Percentiles rank a stretch among this genome's conserved stretches.
Conservation (phyloP, 2,329 filamentous ascomycete species). For the Lasiodiplodia gonubiensis region DNA sequence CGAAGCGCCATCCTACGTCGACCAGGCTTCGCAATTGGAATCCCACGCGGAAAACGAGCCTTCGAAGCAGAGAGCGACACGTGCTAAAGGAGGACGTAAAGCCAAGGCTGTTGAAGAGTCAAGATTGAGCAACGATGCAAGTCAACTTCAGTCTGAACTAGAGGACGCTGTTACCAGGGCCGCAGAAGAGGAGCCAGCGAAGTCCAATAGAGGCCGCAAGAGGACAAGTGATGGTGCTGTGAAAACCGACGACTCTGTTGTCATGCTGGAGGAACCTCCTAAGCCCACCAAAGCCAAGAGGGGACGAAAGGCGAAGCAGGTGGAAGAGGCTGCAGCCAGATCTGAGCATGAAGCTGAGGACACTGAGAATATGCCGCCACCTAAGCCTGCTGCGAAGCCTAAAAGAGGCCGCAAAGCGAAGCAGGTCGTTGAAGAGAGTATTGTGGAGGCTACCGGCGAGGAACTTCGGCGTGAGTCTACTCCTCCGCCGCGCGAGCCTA, state of each 20-base stretch:
- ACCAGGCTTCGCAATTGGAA: constrained; percentile 7
- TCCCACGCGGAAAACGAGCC: background rate
- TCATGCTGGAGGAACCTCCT: constrained; percentile 30
- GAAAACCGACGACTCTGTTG: constrained; percentile 35
- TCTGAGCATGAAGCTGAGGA: background rate
- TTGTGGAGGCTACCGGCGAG: constrained; percentile 6
- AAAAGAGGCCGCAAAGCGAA: constrained; percentile 32
- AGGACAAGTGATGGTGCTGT: constrained; percentile 45
- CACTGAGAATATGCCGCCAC: background rate
- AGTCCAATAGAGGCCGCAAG: constrained; percentile 42
- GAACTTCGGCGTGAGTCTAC: background rate
- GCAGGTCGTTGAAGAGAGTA: constrained; percentile 30
- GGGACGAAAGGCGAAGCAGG: constrained; percentile 30
- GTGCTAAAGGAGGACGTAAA: constrained; percentile 15
- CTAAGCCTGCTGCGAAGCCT: constrained; percentile 32
- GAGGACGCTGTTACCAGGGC: constrained; percentile 30
- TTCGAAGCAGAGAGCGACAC: constrained; percentile 5
- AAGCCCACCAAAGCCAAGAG: constrained; percentile 30
- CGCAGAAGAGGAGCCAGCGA: constrained; percentile 29
- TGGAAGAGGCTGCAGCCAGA: constrained; percentile 11
- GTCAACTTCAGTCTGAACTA: constrained; percentile 37
- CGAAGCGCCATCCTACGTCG: background rate
- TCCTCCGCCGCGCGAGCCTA: constrained; percentile 3
- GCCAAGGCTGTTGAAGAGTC: constrained; percentile 15
- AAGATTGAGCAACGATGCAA: constrained; percentile 32